phyloP scores from a whole-genome alignment of 495 filamentous ascomycete species.

The Sordaria brevicollis region DNA sequence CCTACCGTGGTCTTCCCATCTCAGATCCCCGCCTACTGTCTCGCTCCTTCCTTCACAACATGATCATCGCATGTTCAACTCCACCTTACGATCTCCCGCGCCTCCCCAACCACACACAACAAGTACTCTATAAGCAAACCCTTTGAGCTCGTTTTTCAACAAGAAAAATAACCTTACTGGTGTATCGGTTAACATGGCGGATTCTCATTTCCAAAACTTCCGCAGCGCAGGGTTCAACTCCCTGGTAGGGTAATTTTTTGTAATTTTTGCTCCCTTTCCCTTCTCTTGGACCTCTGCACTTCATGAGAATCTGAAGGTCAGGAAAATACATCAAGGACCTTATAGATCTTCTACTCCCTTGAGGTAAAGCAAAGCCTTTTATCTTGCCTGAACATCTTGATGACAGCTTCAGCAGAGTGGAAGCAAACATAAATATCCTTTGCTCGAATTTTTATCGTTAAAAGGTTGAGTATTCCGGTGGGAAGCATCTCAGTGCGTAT shows the following conservation, averaged over 20 bases:
- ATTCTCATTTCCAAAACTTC: conserved; percentile 3
- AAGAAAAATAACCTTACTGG: conserved; percentile 2
- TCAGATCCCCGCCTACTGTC: background rate
- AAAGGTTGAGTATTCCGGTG: too few relatives aligned
- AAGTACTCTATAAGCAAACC: background rate
- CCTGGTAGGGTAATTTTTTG: background rate
- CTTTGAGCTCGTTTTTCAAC: background rate
- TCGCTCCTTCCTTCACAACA: background rate
- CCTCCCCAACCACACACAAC: background rate
- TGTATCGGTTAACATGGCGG: conserved; percentile 10
- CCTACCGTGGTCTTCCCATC: background rate
- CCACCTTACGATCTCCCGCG: background rate
- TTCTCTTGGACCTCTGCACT: too few relatives aligned
- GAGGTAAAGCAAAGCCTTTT: too few relatives aligned
- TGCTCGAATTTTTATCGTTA: too few relatives aligned
- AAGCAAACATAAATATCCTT: too few relatives aligned
- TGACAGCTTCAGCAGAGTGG: too few relatives aligned
- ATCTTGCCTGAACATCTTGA: too few relatives aligned
- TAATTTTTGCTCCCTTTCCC: background rate
- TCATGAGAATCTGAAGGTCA: too few relatives aligned
- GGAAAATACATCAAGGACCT: too few relatives aligned
- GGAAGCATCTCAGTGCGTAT: too few relatives aligned
- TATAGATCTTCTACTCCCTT: too few relatives aligned
- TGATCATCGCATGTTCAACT: too few relatives aligned
- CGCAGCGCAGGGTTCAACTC: conserved; percentile 4